A percentile compares a stretch with the other conserved stretches of the same genome.
phyloP scores from a whole-genome alignment of 2,329 filamentous ascomycete species.

The Neurospora sp. region DNA sequence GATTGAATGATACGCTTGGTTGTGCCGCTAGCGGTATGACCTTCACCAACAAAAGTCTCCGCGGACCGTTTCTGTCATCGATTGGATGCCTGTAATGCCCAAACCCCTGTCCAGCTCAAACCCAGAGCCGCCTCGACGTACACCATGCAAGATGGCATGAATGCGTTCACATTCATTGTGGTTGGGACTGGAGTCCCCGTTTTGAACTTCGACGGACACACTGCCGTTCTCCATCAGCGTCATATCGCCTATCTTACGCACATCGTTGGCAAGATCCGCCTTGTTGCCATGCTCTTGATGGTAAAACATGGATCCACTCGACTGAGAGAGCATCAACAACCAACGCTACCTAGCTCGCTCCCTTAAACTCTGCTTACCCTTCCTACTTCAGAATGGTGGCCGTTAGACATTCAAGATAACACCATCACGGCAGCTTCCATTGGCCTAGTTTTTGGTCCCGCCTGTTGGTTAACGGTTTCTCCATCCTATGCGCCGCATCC shows the following conservation, averaged over 20 bases:
- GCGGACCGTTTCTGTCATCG: conserved; percentile 7
- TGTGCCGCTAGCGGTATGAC: conserved; percentile 7
- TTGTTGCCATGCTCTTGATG: not conserved
- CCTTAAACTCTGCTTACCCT: not conserved
- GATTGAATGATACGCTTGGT: conserved; percentile 8
- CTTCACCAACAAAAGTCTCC: conserved; percentile 8
- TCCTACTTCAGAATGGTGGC: not conserved
- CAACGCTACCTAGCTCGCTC: not conserved
- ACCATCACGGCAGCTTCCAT: not conserved
- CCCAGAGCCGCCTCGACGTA: conserved; percentile 13
- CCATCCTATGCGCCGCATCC: not conserved
- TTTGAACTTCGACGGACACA: not conserved
- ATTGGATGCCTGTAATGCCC: conserved; percentile 10
- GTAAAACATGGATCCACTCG: not conserved
- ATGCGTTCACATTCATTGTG: not conserved
- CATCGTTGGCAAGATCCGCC: not conserved
- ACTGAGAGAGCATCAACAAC: not conserved
- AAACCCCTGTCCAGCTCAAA: conserved; percentile 18
- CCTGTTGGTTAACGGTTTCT: not conserved
- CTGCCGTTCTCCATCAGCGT: not conserved
- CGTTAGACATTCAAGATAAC: not conserved
- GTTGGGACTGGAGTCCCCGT: not conserved
- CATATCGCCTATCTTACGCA: not conserved
- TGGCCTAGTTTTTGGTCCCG: not conserved
- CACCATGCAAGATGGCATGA: conserved; percentile 3